Evolutionary conservation across 148 eudicot genomes (phyloP).

Genomic region (Cornus controversa): DNA sequence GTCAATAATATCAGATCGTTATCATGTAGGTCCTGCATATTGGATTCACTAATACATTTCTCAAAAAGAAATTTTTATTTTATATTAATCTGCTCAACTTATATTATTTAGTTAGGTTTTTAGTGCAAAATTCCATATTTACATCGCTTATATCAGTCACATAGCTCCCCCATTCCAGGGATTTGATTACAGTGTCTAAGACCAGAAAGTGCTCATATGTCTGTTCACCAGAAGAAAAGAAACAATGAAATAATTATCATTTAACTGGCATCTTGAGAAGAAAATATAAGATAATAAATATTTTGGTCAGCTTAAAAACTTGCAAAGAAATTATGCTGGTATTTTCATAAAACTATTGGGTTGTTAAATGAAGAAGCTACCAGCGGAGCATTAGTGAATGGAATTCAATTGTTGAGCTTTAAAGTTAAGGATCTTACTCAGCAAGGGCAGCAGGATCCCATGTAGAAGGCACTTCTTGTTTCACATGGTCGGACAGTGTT

Average conservation of each 20-base stretch:
- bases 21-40: too few relatives aligned
- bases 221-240: background rate
- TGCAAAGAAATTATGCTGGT: background rate
- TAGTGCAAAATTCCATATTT: background rate
- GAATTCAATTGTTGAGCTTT: background rate
- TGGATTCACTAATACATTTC: background rate
- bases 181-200: background rate
- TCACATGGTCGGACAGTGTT: slow-evolving; percentile 65
- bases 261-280: background rate
- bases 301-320: background rate
- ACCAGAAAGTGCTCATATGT: background rate
- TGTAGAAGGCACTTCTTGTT: slow-evolving; percentile 76
- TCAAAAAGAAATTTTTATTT: too few relatives aligned
- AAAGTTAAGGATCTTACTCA: slow-evolving; percentile 49
- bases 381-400: background rate
- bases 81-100: background rate
- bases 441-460: slow-evolving; percentile 94
- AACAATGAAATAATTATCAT: background rate
- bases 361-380: background rate
- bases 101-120: background rate
- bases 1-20: background rate
- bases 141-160: background rate
- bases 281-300: background rate
- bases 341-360: background rate
- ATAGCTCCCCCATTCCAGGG: background rate